Evolutionary conservation across 768 basidiomycete species (phyloP).

Genomic region (Russula sp.): DNA sequence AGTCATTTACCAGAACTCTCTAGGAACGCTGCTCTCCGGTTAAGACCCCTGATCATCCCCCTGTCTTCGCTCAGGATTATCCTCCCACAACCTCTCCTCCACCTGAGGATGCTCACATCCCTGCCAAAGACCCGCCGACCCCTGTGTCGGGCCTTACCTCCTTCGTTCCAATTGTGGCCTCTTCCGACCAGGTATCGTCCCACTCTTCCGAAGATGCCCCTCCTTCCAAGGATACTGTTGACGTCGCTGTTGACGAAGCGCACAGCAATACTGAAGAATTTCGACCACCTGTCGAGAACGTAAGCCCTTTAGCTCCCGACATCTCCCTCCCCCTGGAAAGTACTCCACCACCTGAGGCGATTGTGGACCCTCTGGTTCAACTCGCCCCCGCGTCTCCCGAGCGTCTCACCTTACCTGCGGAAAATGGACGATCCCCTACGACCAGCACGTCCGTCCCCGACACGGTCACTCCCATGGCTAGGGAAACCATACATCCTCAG

Average conservation of each 20-base stretch:
- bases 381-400: not conserved
- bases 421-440: not conserved
- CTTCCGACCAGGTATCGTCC: not conserved
- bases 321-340: not conserved
- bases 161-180: not conserved
- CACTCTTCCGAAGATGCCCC: not conserved
- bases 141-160: not conserved
- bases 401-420: not conserved
- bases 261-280: not conserved
- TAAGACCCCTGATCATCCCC: not conserved
- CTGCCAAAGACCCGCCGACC: not conserved
- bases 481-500: not conserved
- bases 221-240: not conserved
- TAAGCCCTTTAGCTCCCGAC: not conserved
- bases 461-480: not conserved
- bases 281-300: constrained; percentile 1
- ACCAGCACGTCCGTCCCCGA: not conserved
- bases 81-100: not conserved
- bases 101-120: not conserved
- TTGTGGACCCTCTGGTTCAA: not conserved
- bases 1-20: not conserved
- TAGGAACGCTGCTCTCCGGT: constrained; percentile 19
- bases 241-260: not conserved
- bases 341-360: not conserved
- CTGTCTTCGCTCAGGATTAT: not conserved